A percentile compares a stretch with the other conserved stretches of the same genome.
Evolutionary conservation across 2,329 filamentous ascomycete genomes (phyloP).

Genomic region (Aspergillus ustus): DNA sequence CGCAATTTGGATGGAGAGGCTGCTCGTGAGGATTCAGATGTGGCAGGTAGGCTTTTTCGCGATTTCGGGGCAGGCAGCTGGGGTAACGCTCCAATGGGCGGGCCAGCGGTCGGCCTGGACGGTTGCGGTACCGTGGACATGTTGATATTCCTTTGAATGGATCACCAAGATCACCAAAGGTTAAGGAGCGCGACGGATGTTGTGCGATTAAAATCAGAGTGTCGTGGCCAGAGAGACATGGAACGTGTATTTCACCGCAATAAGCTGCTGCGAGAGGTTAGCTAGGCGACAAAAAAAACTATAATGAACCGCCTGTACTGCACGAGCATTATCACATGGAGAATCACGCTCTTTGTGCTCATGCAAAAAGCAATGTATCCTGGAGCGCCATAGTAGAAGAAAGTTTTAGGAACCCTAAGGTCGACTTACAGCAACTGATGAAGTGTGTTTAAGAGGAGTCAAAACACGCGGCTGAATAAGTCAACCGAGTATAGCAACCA

Average conservation of each 20-base stretch:
- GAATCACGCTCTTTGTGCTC: background rate
- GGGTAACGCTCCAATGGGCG: conserved; percentile 73
- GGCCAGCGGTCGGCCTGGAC: conserved; percentile 64
- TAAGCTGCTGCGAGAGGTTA: conserved; percentile 3
- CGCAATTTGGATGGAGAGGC: conserved; percentile 58
- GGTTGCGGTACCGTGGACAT: conserved; percentile 69
- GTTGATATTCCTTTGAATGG: conserved; percentile 12
- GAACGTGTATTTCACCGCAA: background rate
- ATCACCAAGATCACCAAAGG: background rate
- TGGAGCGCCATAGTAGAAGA: background rate
- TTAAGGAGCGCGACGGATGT: background rate
- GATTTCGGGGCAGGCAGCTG: conserved; percentile 75
- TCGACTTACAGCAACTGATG: too few species aligned
- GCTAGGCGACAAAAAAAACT: background rate
- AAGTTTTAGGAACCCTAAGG: background rate
- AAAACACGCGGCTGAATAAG: background rate
- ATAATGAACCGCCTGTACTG: background rate
- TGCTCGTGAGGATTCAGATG: conserved; percentile 50
- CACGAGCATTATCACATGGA: background rate
- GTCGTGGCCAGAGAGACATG: background rate
- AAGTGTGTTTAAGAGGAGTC: too few species aligned
- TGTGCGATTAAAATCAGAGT: background rate
- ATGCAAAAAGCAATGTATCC: background rate
- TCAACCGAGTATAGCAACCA: background rate
- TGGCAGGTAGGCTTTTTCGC: conserved; percentile 65